Evolutionary conservation across 306 rosid species (phyloP).

Genomic region (Pterocarpus macrocarpus): DNA sequence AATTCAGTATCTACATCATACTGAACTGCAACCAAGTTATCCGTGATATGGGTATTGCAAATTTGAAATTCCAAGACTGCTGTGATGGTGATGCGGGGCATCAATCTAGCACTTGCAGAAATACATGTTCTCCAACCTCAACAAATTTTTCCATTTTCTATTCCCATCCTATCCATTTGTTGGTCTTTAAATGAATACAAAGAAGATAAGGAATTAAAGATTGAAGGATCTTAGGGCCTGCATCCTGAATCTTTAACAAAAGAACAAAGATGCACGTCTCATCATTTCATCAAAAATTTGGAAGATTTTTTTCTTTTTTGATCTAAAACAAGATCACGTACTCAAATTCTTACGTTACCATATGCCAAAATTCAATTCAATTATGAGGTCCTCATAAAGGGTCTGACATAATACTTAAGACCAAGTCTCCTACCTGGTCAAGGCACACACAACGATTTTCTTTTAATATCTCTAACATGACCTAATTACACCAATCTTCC

Average conservation of each 20-base stretch:
- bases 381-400: too few relatives aligned
- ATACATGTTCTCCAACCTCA: too few relatives aligned
- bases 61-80: background rate
- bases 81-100: too few relatives aligned
- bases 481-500: background rate
- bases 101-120: too few relatives aligned
- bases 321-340: background rate
- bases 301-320: background rate
- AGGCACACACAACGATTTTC: too few relatives aligned
- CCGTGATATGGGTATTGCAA: background rate
- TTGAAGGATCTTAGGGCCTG: background rate
- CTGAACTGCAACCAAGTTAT: background rate
- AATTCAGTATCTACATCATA: background rate
- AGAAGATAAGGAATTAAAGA: background rate
- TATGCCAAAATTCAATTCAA: background rate
- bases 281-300: background rate
- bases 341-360: background rate
- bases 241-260: constrained; percentile 13
- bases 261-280: background rate
- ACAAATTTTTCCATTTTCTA: background rate
- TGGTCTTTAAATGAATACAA: background rate
- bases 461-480: background rate
- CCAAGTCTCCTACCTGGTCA: too few relatives aligned
- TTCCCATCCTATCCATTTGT: background rate
- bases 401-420: background rate